Conservation (phyloP, 257 asterid species). For the Rhazya stricta region DNA sequence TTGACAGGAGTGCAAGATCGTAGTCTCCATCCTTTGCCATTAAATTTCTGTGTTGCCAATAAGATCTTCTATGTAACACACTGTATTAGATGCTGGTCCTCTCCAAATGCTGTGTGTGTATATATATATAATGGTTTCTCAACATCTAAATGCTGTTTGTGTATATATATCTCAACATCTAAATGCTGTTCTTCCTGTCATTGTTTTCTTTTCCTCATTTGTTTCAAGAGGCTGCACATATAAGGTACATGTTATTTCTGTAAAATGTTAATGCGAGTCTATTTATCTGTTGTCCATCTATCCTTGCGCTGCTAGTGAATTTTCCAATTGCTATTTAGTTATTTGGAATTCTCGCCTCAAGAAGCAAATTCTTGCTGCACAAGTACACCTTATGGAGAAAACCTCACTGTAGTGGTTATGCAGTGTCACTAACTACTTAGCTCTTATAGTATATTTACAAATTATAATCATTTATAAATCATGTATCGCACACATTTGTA, state of each 20-base stretch:
- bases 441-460: too few relatives aligned
- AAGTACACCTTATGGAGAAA: too few relatives aligned
- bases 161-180: not conserved
- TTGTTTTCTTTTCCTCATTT: not conserved
- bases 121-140: too few relatives aligned
- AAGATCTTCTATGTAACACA: not conserved
- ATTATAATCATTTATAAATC: too few relatives aligned
- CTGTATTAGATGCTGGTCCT: not conserved
- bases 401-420: too few relatives aligned
- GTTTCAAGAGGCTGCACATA: not conserved
- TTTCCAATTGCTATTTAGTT: too few relatives aligned
- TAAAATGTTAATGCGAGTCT: not conserved
- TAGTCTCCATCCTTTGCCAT: not conserved
- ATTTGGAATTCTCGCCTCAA: too few relatives aligned
- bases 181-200: not conserved
- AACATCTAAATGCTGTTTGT: not conserved
- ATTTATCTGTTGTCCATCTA: not conserved
- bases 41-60: not conserved
- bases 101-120: not conserved
- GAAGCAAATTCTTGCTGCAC: too few relatives aligned
- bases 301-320: not conserved
- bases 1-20: slow-evolving; percentile 19
- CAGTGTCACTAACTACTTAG: too few relatives aligned
- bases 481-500: too few relatives aligned
- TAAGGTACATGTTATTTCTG: not conserved